phyloP scores from a whole-genome alignment of 805 yeast genomes.

The Candida namnaoensis region DNA sequence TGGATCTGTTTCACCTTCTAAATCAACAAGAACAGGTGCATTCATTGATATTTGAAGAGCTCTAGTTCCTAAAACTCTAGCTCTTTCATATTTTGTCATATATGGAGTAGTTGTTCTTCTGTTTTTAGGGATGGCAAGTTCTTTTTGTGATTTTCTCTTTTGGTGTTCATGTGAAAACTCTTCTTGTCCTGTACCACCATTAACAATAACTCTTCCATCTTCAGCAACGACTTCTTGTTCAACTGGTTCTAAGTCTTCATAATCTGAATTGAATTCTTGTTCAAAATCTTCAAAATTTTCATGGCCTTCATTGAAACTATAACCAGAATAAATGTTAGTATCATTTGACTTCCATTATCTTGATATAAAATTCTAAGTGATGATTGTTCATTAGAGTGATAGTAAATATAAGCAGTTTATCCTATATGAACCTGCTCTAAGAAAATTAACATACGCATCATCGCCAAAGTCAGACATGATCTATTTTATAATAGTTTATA shows the following conservation, averaged over 20 bases:
- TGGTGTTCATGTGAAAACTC: slow-evolving; percentile 30
- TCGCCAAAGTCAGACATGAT: slow-evolving; percentile 50
- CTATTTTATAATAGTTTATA: too few relatives aligned
- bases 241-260: slow-evolving; percentile 36
- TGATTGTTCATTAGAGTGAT: too few relatives aligned
- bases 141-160: slow-evolving; percentile 59
- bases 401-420: too few relatives aligned
- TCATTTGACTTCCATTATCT: too few relatives aligned
- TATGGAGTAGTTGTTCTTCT: slow-evolving; percentile 94
- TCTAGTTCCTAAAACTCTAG: slow-evolving; percentile 94
- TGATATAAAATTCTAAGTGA: too few relatives aligned
- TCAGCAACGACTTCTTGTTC: slow-evolving; percentile 31
- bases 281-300: slow-evolving; percentile 77
- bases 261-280: slow-evolving; percentile 76
- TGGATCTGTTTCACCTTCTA: slow-evolving; percentile 99
- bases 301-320: slow-evolving; percentile 56
- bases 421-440: too few relatives aligned
- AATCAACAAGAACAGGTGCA: slow-evolving; percentile 96
- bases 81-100: slow-evolving; percentile 98
- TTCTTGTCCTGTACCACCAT: slow-evolving; percentile 59
- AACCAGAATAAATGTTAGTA: background rate
- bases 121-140: slow-evolving; percentile 83
- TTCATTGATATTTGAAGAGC: slow-evolving; percentile 97
- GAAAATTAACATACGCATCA: slow-evolving; percentile 35
- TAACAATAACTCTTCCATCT: slow-evolving; percentile 66